Base-by-base conservation (phyloP, 495 filamentous ascomycete species). In the Neurospora sp. region DNA sequence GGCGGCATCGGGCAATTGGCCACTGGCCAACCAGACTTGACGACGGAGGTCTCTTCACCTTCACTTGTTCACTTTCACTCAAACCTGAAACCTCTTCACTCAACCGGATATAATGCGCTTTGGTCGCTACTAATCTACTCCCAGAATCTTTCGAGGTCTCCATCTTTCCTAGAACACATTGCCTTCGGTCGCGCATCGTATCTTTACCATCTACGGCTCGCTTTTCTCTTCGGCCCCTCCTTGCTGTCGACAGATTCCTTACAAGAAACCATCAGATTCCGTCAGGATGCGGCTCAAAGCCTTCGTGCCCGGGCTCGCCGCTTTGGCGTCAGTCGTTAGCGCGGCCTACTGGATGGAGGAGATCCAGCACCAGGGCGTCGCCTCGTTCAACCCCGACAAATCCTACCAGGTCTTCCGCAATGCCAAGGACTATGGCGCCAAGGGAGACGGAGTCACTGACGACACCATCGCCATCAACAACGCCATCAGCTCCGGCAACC, bases 361-460 rank as follows among this genome's bases (percentile, higher is more conserved):
- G 17, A 84, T 86, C 70, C 70, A 79, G 31, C 83, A 86, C 71
- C 79, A 83, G 75, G 86, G 86, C 37, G 74, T 83, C 69, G 84
- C 85, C 22, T 81, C 86, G 14, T 85, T 81, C 73, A 82, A 69
- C 27, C 78, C 77, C 70, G 38, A 70, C 6, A 69, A 79, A 4
- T 74, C 77, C 42, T 88, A 89, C 76, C 76, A 84, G 69, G 84
- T 96, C 39, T 96, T 88, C 78, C 89, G 94, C 31, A 96, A 97
- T 78, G 93, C 97, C 65, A 91, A 87, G 82, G 92, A 93, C 74
- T 94, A 86, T 79, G 92, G 92, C 35, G 92, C 92, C 4, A 90
- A 84, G 70, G 92, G 90, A 78, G 91, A 95, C 74, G 93, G 93
- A 73, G 70, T 70, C 7, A 70, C 71, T 3, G 73, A 72, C 8